Evolutionary conservation across 805 yeast species (phyloP).

Genomic region (Kluyveromyces starmeri): DNA sequence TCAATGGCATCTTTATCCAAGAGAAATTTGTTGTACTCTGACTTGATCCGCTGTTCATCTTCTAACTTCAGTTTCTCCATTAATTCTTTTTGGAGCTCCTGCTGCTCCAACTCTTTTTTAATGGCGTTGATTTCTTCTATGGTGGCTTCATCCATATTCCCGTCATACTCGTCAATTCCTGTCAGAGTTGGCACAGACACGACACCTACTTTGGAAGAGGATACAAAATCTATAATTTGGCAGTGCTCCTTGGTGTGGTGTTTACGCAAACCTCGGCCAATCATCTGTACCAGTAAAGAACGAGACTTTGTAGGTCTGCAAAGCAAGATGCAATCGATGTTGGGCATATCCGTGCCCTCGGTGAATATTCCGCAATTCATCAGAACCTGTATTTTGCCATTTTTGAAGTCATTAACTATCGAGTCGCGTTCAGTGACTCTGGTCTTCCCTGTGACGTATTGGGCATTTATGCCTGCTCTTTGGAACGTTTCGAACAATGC

Average conservation of each 20-base stretch:
- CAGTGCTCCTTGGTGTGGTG: conserved; percentile 56
- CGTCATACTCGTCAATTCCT: conserved; percentile 21
- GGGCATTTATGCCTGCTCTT: conserved; percentile 55
- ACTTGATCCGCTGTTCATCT: conserved; percentile 7
- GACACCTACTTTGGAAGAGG: conserved; percentile 44
- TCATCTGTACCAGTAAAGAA: conserved; percentile 71
- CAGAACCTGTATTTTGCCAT: conserved; percentile 58
- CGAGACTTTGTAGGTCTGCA: conserved; percentile 77
- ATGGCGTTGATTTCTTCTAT: conserved; percentile 26
- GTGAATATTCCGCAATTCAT: conserved; percentile 87
- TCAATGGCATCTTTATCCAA: conserved; percentile 20
- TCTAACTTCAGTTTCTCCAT: conserved; percentile 9
- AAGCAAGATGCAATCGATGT: conserved; percentile 68
- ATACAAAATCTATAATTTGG: conserved; percentile 72
- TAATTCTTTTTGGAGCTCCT: conserved; percentile 9
- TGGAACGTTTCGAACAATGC: conserved; percentile 45
- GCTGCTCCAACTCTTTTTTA: conserved; percentile 14
- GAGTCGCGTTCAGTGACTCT: conserved; percentile 40
- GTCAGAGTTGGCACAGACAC: conserved; percentile 47
- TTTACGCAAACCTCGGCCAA: conserved; percentile 77
- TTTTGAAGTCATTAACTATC: conserved; percentile 48
- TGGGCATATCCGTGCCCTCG: conserved; percentile 92
- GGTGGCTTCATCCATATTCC: conserved; percentile 25
- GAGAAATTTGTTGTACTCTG: conserved; percentile 11
- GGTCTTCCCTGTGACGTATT: conserved; percentile 63